phyloP scores from a whole-genome alignment of 1,284 basidiomycete genomes.

The Takashimella koratensis region DNA sequence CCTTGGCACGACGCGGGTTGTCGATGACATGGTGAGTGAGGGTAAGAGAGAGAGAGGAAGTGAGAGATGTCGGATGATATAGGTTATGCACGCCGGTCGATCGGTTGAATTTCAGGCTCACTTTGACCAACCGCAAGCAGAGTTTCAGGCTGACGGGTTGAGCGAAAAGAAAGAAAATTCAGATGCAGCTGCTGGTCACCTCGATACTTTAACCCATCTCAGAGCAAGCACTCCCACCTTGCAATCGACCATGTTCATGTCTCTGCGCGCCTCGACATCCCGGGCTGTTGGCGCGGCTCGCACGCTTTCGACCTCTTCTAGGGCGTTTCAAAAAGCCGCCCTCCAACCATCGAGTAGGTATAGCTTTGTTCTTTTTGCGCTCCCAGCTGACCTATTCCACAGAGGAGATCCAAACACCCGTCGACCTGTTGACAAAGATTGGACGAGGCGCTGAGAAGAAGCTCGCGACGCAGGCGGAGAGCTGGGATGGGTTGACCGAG shows the following conservation, averaged over 20 bases:
- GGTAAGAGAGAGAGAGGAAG: no score
- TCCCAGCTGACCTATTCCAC: slow-evolving; percentile 1
- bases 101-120: neutral
- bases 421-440: slow-evolving; percentile 34
- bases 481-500: slow-evolving; percentile 38
- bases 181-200: neutral
- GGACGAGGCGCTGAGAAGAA: slow-evolving; percentile 42
- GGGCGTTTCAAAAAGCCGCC: slow-evolving; percentile 24
- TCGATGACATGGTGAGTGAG: neutral
- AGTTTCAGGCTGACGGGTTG: neutral
- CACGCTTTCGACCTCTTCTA: slow-evolving; percentile 19
- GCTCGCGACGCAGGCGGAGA: slow-evolving; percentile 27
- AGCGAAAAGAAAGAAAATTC: neutral
- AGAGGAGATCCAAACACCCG: slow-evolving; percentile 32
- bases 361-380: neutral
- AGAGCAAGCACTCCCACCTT: neutral
- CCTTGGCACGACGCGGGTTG: neutral
- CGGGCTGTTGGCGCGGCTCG: slow-evolving; percentile 8
- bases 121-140: no score
- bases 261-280: slow-evolving; percentile 28
- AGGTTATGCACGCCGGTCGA: no score
- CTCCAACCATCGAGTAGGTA: slow-evolving; percentile 26
- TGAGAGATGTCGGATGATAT: no score
- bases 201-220: no score
- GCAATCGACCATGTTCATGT: slow-evolving; percentile 17